Conservation (phyloP, 2,329 filamentous ascomycete genomes). For the Lachnellula subtilissima region DNA sequence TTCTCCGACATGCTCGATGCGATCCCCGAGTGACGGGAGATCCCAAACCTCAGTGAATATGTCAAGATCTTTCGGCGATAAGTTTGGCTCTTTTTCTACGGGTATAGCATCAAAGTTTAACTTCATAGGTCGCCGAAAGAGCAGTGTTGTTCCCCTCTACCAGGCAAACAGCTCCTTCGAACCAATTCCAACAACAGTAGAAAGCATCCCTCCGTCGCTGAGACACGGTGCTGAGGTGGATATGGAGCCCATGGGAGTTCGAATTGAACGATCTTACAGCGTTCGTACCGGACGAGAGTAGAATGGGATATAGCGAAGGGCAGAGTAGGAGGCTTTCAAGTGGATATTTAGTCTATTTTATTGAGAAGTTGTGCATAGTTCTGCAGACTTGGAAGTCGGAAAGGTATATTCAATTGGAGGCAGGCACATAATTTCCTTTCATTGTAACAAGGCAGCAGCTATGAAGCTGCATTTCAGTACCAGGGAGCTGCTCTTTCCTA, state of each 20-base stretch:
- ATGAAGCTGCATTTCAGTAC: background rate
- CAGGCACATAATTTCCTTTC: background rate
- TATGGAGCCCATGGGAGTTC: conserved; percentile 25
- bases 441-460: background rate
- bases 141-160: conserved; percentile 5
- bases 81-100: background rate
- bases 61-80: background rate
- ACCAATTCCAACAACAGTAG: conserved; percentile 11
- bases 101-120: background rate
- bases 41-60: background rate
- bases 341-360: background rate
- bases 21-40: background rate
- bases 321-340: background rate
- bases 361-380: background rate
- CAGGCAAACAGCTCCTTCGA: conserved; percentile 10
- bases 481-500: background rate
- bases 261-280: conserved; percentile 23
- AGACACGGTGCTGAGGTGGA: conserved; percentile 28
- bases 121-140: background rate
- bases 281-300: conserved; percentile 8
- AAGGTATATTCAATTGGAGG: background rate
- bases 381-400: background rate
- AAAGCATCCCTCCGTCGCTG: background rate
- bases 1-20: conserved; percentile 3
- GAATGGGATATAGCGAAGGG: background rate